These are phyloP conservation scores for Fusarium fujikuroi DNA, from an alignment of 2,329 filamentous ascomycete genomes.

Conservation along the genomic window DNA sequence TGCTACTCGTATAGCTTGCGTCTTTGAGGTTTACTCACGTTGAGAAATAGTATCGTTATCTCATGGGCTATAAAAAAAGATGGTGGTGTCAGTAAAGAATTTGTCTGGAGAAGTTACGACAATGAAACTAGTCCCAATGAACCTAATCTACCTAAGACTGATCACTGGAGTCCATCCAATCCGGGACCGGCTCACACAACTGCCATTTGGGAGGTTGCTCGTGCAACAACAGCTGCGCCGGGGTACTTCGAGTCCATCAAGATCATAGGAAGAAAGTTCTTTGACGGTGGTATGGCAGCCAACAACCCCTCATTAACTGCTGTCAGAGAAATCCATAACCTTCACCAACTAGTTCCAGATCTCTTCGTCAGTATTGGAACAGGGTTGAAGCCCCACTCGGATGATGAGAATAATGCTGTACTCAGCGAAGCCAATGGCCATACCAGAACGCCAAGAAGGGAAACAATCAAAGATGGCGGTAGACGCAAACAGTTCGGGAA, in stretches of 20 bases:
- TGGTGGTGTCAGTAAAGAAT: not conserved
- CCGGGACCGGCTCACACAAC: fast-evolving
- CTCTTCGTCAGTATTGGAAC: conserved; percentile 9
- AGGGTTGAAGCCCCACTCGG: no score
- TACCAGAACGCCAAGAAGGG: no score
- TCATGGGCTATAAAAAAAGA: not conserved
- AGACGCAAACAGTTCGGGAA: no score
- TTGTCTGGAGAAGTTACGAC: not conserved
- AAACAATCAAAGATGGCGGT: no score
- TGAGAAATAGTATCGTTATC: not conserved
- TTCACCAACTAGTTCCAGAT: not conserved
- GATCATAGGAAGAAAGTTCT: not conserved
- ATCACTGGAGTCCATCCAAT: not conserved
- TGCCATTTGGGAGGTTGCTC: not conserved
- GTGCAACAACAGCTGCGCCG: not conserved
- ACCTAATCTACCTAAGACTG: no score
- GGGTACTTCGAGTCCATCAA: conserved; percentile 5
- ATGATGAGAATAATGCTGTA: no score
- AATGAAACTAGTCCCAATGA: not conserved
- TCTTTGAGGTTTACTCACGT: no score
- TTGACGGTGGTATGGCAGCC: conserved; percentile 2
- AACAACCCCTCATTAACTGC: not conserved
- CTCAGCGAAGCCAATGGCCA: no score
- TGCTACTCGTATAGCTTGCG: no score
- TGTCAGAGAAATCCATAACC: not conserved